Conservation (phyloP, 768 basidiomycete species). For the Ramaria sp. region DNA sequence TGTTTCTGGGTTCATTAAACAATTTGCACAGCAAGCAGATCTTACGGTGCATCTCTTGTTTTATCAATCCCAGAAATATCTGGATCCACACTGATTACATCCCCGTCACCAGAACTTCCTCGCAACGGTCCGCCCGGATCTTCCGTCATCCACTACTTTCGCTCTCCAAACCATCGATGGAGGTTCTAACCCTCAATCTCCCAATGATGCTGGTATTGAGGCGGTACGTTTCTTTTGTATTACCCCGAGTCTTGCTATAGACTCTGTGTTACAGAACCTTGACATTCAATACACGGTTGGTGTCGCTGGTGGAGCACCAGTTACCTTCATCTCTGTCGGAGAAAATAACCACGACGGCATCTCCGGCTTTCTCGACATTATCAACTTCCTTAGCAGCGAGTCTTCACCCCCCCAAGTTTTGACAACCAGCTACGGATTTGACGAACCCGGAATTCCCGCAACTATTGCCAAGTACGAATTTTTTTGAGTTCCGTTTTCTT, state of each 20-base stretch:
- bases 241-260: neutral
- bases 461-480: no score
- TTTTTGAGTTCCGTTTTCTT: neutral
- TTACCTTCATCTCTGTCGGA: slow-evolving; percentile 8
- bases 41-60: neutral
- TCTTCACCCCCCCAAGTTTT: slow-evolving; percentile 17
- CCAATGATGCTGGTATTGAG: slow-evolving; percentile 18
- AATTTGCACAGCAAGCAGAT: slow-evolving; percentile 23
- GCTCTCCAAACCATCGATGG: slow-evolving; percentile 18
- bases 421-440: slow-evolving; percentile 21
- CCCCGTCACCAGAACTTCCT: slow-evolving; percentile 18
- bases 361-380: no score
- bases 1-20: slow-evolving; percentile 17
- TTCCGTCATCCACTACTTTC: slow-evolving; percentile 16
- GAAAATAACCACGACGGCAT: slow-evolving; percentile 12
- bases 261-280: no score
- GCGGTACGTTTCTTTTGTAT: slow-evolving; percentile 14
- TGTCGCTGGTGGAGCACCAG: slow-evolving; percentile 3
- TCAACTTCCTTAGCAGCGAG: slow-evolving; percentile 18
- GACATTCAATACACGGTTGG: no score
- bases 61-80: neutral
- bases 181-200: slow-evolving; percentile 18
- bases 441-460: no score
- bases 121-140: slow-evolving; percentile 15
- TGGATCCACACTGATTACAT: neutral